These are phyloP conservation scores for Penicillium samsonianum DNA, from an alignment of 495 filamentous ascomycete genomes.

Conservation along the genomic window DNA sequence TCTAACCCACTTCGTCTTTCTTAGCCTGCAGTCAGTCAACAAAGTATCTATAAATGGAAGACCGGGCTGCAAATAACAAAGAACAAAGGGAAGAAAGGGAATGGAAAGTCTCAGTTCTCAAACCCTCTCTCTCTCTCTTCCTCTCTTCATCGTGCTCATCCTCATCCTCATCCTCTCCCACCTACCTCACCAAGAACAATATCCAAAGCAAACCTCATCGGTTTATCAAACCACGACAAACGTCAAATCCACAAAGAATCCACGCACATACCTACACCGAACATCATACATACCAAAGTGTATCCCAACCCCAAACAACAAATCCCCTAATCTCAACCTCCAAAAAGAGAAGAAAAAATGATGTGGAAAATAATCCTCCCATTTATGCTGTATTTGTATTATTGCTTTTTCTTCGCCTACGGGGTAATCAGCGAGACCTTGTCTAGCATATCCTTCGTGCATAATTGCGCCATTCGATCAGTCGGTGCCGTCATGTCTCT, in stretches of 20 bases:
- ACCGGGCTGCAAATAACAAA: background rate
- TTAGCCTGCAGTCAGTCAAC: background rate
- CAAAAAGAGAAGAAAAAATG: background rate
- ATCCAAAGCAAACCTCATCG: background rate
- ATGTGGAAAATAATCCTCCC: background rate
- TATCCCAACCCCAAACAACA: background rate
- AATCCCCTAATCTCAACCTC: background rate
- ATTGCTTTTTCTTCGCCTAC: constrained; percentile 6
- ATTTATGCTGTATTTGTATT: constrained; percentile 1
- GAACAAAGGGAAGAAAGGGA: background rate
- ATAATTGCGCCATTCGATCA: constrained; percentile 18
- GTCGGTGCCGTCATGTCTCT: constrained; percentile 16
- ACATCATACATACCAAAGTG: too few relatives aligned
- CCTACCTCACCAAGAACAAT: background rate
- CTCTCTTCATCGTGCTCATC: background rate
- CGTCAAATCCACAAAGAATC: background rate
- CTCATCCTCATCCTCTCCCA: background rate
- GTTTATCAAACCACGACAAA: background rate
- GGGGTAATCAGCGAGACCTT: background rate
- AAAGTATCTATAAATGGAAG: background rate
- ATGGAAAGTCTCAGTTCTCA: background rate
- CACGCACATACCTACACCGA: background rate
- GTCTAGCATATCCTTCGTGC: background rate
- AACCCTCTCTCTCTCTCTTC: background rate
- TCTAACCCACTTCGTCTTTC: background rate